Evolutionary conservation across 1,284 basidiomycete genomes (phyloP).

Genomic region (Ganoderma lucidum): DNA sequence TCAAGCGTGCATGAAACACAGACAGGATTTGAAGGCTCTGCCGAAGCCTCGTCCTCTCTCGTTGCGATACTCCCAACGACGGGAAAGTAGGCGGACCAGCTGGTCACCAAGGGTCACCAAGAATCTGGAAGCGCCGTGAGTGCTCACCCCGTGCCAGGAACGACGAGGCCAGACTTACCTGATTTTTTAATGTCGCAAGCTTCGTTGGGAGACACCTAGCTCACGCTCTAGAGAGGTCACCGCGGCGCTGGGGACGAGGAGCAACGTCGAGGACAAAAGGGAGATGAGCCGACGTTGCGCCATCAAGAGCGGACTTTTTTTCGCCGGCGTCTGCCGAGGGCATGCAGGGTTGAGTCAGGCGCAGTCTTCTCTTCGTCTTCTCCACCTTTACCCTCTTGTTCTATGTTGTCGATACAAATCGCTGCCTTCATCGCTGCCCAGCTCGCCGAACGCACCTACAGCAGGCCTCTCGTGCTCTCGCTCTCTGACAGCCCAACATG

Average conservation of each 20-base stretch:
- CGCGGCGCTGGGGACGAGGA: constrained; percentile 4
- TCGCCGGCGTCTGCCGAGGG: constrained; percentile 30
- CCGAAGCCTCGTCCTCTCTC: background rate
- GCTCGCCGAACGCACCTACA: constrained; percentile 28
- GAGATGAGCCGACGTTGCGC: constrained; percentile 13
- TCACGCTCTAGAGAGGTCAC: background rate
- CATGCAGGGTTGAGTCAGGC: constrained; percentile 25
- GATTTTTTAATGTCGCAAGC: background rate
- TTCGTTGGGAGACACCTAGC: background rate
- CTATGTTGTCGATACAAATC: constrained; percentile 33
- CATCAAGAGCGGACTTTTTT: constrained; percentile 23
- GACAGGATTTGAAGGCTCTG: background rate
- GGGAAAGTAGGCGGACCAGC: background rate
- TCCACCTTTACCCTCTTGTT: constrained; percentile 24
- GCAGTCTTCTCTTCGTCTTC: constrained; percentile 2
- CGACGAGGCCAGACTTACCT: background rate
- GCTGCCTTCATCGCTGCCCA: constrained; percentile 29
- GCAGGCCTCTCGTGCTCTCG: constrained; percentile 23
- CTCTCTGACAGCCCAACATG: constrained; percentile 25
- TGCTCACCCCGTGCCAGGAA: background rate
- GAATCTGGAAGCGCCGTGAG: constrained; percentile 7
- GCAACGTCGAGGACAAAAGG: constrained; percentile 11
- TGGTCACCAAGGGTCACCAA: background rate
- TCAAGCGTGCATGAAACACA: background rate
- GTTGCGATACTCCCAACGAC: background rate